Evolutionary conservation across 2,329 filamentous ascomycete species (phyloP), one percentile per base, ranked within the genome.

Genomic region (Trichoderma atrobrunneum): DNA sequence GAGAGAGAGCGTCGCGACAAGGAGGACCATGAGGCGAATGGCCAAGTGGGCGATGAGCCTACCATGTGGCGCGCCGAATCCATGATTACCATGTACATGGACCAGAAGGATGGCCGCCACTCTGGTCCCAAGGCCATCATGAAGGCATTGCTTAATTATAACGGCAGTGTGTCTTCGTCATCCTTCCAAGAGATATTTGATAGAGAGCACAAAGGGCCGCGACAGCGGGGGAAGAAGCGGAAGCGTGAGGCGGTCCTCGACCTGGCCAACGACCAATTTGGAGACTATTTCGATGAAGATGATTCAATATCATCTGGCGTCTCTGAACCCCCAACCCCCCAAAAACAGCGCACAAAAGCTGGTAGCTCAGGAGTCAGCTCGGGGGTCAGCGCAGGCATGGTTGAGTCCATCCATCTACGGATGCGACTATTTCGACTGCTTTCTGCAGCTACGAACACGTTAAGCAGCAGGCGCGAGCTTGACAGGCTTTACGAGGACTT

Each of bases 71-170:
- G 91, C 18, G 77, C 80, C 21, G 81, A 88, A 16, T 89, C 89
- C 30, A 84, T 95, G 28, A 80, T 95, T 1, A 84, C 87, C 63
- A 84, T 83, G 71, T 94, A 93, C 76, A 80, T 91, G 69, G 80
- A 81, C 4, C 83, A 86, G 60, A 78, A 82, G 48, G 81, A 81
- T 72, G 79, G 85, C 60, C 84, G 85, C 72, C 83, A 85, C 74
- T 78, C 84, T 64, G 82, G 83, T 5, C 76, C 85, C 68, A 86
- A 86, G 72, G 85, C 87, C 39, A 87, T 94, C 12, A 83, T 92
- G 72, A 88, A 88, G 74, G 90, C 92, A 1, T 84, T 94, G 7
- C 87, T 94, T 68, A 90, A 91, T 0, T 89, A 92, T 75, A 92
- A 90, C 2, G 84, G 82, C 32, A 78, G 83, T n/a, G 80, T 87